phyloP scores from a whole-genome alignment of 495 filamentous ascomycete species.

The Hypoxylon lenormandii region DNA sequence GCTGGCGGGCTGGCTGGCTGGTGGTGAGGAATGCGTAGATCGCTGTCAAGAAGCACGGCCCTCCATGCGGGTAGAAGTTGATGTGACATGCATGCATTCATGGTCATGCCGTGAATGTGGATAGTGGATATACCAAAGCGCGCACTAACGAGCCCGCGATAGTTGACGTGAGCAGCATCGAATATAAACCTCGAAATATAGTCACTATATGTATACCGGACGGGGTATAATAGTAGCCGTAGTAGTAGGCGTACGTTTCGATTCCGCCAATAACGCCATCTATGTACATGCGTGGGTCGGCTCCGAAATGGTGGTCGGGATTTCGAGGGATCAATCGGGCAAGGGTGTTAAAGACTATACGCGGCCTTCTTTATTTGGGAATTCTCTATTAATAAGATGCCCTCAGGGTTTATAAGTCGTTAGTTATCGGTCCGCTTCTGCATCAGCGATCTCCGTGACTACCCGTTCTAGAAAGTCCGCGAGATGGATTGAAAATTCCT shows the following conservation, averaged over 20 bases:
- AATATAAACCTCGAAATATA: slow-evolving; percentile 29
- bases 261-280: slow-evolving; percentile 7
- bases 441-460: slow-evolving; percentile 29
- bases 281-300: not conserved
- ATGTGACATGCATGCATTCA: slow-evolving; percentile 45
- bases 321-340: slow-evolving; percentile 33
- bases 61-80: slow-evolving; percentile 40
- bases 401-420: slow-evolving; percentile 16
- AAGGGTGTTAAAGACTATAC: slow-evolving; percentile 33
- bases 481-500: not conserved
- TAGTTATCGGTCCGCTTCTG: slow-evolving; percentile 22
- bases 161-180: slow-evolving; percentile 21
- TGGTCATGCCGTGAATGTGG: slow-evolving; percentile 36
- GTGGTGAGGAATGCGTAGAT: slow-evolving; percentile 32
- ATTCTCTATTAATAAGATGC: slow-evolving; percentile 9
- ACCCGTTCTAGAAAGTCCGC: slow-evolving; percentile 33
- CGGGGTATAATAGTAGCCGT: no score
- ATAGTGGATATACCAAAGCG: slow-evolving; percentile 26
- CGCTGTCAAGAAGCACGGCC: slow-evolving; percentile 40
- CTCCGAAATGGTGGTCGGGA: slow-evolving; percentile 27
- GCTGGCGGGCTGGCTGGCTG: no score
- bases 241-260: no score
- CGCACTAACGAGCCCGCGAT: slow-evolving; percentile 4
- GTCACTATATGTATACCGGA: slow-evolving; percentile 13
- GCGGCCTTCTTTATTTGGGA: slow-evolving; percentile 39